Evolutionary conservation across 2,329 filamentous ascomycete genomes (phyloP).

Genomic region (Beauveria sp.): DNA sequence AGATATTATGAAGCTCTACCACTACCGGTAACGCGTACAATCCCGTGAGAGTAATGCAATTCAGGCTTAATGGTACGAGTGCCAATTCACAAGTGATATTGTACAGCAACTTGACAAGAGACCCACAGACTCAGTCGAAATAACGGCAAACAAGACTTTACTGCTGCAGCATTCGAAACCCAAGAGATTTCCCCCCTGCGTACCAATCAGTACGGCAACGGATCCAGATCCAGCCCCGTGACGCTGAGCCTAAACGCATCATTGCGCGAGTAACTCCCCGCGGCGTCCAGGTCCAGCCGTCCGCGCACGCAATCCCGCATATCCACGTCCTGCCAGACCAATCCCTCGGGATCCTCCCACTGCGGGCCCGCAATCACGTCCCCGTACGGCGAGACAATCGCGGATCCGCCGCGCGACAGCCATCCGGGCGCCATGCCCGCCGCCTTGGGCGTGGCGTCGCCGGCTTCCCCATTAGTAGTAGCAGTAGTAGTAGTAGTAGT

Average conservation of each 20-base stretch:
- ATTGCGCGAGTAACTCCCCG: constrained; percentile 74
- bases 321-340: constrained; percentile 69
- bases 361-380: constrained; percentile 73
- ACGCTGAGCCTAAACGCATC: constrained; percentile 57
- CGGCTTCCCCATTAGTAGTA: background rate
- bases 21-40: too few relatives aligned
- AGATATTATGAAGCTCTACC: too few relatives aligned
- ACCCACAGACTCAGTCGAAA: too few relatives aligned
- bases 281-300: constrained; percentile 74
- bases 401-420: constrained; percentile 69
- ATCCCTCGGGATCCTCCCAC: constrained; percentile 67
- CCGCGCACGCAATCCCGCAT: constrained; percentile 83
- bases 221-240: constrained; percentile 48
- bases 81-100: too few relatives aligned
- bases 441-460: constrained; percentile 15
- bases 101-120: too few relatives aligned
- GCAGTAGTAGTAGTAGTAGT: background rate
- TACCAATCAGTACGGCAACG: constrained; percentile 43
- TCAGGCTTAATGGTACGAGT: too few relatives aligned
- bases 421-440: constrained; percentile 21
- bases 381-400: constrained; percentile 71
- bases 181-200: background rate
- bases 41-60: too few relatives aligned
- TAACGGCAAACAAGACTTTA: too few relatives aligned
- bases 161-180: background rate